Base-by-base conservation (phyloP, 192 early-diverging fungal species). In the Endogone sp. region DNA sequence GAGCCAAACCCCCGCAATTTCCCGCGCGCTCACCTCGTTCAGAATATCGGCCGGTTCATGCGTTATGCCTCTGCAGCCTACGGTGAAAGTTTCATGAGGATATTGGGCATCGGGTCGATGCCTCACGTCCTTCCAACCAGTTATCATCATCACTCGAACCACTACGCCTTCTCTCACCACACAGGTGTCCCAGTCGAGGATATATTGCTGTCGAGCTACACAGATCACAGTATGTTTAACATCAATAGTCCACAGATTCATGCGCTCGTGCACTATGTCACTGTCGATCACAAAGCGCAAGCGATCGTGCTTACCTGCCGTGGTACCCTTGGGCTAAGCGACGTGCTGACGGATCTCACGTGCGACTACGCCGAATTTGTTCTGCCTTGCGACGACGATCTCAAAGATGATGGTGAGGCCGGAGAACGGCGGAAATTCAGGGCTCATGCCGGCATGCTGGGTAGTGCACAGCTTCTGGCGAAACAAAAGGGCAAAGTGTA, bases 361-460 rank as follows among this genome's bases (percentile, higher is more conserved):
- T 92, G 90, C 58, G 87, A 89, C 44, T 94, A 93, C 75, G 71
- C 79, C 29, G 86, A 89, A 13, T 75, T 84, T 29, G 55, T 69
- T 0, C 56, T 88, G 25, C 85, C 85, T 0, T 65, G 62, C 23
- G 56, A 74, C 67, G 60, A 55, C 63, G 62, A 62, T 27, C 11
- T 59, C 59, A 59, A 62, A 62, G 59, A 65, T 66, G 72, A 68
- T 56, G 32, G 28, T 65, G n/a, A 11, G 60, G 61, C 21, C 58
- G 67, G 25, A 60, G 56, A 26, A n/a, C 71, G 70, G 0, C 73
- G 68, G 58, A 71, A 70, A 20, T 88, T 86, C 75, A 73, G 78
- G 3, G 92, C 91, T 1, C 95, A 97, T 71, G 85, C 86, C 2
- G 95, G 95, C 1, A 97, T 97, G 95, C 83, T 92, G 68, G 83